phyloP scores from a whole-genome alignment of 2,329 filamentous ascomycete species.

The Huntiella bhutanensis region DNA sequence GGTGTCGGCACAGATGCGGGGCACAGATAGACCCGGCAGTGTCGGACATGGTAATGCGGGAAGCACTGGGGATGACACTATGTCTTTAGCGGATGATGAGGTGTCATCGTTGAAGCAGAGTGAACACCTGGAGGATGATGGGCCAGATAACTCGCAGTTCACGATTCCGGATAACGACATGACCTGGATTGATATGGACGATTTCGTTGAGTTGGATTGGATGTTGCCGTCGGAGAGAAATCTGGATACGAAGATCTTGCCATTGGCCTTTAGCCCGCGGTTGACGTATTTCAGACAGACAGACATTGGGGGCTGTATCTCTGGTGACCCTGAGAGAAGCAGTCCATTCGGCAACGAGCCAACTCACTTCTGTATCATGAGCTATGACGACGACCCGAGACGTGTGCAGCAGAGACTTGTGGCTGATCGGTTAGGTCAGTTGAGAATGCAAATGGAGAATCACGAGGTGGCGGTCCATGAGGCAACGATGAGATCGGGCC shows the following conservation, averaged over 20 bases:
- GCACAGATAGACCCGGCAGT: constrained; percentile 34
- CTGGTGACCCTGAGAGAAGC: constrained; percentile 60
- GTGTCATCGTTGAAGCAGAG: constrained; percentile 5
- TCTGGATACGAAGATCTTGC: constrained; percentile 83
- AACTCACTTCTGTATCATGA: constrained; percentile 92
- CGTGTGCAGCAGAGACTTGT: constrained; percentile 77
- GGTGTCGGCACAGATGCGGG: constrained; percentile 74
- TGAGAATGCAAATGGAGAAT: constrained; percentile 57
- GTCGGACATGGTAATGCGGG: not conserved
- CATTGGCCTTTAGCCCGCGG: constrained; percentile 78
- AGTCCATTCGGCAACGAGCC: constrained; percentile 87
- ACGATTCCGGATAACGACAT: constrained; percentile 90
- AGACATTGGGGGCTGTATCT: constrained; percentile 65
- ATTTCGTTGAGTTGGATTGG: constrained; percentile 97
- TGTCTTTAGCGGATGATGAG: constrained; percentile 3
- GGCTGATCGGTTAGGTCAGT: constrained; percentile 55
- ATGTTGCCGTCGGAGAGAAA: constrained; percentile 78
- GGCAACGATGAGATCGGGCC: constrained; percentile 48
- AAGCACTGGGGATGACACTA: constrained; percentile 3
- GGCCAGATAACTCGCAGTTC: constrained; percentile 66
- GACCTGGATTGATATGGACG: constrained; percentile 98
- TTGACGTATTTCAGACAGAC: constrained; percentile 97
- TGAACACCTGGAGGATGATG: constrained; percentile 30
- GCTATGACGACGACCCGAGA: constrained; percentile 70
- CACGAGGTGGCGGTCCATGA: constrained; percentile 59